These are phyloP conservation scores for Favolaschia claudopus DNA, from an alignment of 768 basidiomycete genomes.

Conservation along the genomic window DNA sequence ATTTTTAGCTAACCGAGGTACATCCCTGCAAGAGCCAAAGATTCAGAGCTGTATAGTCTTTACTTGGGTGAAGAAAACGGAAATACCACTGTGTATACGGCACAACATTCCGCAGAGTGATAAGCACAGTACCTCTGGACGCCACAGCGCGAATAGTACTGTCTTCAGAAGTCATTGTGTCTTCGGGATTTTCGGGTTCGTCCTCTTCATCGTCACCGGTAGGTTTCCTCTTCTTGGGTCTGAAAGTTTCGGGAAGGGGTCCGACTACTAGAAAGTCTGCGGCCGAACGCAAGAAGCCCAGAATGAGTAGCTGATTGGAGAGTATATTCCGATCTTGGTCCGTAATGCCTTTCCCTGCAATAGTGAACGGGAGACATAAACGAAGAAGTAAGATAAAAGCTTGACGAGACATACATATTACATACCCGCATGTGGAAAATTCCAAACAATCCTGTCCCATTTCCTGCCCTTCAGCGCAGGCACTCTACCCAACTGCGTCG, in stretches of 20 bases:
- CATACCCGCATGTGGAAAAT: conserved; percentile 95
- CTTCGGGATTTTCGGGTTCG: conserved; percentile 39
- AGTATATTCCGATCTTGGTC: conserved; percentile 94
- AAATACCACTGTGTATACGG: conserved; percentile 90
- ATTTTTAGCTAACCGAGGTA: conserved; percentile 77
- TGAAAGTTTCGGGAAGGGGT: conserved; percentile 51
- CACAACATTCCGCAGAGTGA: conserved; percentile 85
- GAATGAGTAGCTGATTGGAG: conserved; percentile 84
- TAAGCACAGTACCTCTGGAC: conserved; percentile 75
- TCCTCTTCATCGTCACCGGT: conserved; percentile 58
- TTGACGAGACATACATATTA: conserved; percentile 5
- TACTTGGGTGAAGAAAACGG: conserved; percentile 1
- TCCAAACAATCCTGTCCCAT: conserved; percentile 89
- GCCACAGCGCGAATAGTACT: conserved; percentile 24
- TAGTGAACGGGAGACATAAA: neutral
- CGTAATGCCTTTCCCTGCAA: conserved; percentile 82
- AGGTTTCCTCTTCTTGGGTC: conserved; percentile 50
- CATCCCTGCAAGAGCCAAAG: conserved; percentile 57
- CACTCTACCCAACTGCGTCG: conserved; percentile 72
- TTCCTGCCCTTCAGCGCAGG: conserved; percentile 62
- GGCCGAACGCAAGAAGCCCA: conserved; percentile 83
- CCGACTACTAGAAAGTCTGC: conserved; percentile 67
- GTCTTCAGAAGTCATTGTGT: conserved; percentile 27
- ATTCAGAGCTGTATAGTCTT: neutral
- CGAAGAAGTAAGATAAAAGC: neutral